Evolutionary conservation across 129 eudicot species (phyloP).

Genomic region (Chrysanthemum makinoi): DNA sequence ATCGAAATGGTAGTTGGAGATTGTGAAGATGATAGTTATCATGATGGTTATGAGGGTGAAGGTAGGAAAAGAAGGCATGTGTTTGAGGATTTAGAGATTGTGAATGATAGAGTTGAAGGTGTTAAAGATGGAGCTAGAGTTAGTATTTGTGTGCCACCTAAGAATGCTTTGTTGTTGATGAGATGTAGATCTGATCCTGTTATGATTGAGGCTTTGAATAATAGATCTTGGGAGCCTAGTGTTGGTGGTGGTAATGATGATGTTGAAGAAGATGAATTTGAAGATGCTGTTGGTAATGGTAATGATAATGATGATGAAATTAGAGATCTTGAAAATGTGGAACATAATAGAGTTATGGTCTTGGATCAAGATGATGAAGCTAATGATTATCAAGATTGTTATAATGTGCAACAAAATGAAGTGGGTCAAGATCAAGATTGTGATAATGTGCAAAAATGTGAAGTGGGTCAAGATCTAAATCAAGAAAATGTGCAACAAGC

Average conservation of each 20-base stretch:
- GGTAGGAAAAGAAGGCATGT: conserved; percentile 73
- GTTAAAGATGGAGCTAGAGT: conserved; percentile 53
- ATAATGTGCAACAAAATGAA: too few species aligned
- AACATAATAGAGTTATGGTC: too few species aligned
- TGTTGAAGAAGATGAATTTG: conserved; percentile 21
- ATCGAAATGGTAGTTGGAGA: conserved; percentile 80
- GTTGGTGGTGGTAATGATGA: conserved; percentile 7
- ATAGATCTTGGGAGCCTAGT: conserved; percentile 56
- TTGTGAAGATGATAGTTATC: conserved; percentile 24
- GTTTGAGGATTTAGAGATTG: conserved; percentile 69
- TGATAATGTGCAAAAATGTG: conserved; percentile 8
- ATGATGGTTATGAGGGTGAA: conserved; percentile 21
- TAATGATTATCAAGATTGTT: conserved; percentile 9
- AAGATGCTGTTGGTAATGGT: conserved; percentile 7
- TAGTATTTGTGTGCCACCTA: conserved; percentile 83
- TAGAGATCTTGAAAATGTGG: conserved; percentile 15
- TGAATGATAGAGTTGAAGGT: conserved; percentile 44
- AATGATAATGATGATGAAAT: conserved; percentile 26
- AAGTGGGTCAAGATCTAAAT: conserved; percentile 17
- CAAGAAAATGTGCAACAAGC: conserved; percentile 12
- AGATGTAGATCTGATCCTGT: conserved; percentile 96
- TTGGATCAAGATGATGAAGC: conserved; percentile 2
- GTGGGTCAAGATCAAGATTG: conserved; percentile 24
- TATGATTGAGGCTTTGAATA: conserved; percentile 65
- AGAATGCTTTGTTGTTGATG: conserved; percentile 92